A percentile compares a stretch with the other conserved stretches of the same genome.
Conservation (phyloP, 176 grass and related monocot genomes). For the Eragrostis curvula region DNA sequence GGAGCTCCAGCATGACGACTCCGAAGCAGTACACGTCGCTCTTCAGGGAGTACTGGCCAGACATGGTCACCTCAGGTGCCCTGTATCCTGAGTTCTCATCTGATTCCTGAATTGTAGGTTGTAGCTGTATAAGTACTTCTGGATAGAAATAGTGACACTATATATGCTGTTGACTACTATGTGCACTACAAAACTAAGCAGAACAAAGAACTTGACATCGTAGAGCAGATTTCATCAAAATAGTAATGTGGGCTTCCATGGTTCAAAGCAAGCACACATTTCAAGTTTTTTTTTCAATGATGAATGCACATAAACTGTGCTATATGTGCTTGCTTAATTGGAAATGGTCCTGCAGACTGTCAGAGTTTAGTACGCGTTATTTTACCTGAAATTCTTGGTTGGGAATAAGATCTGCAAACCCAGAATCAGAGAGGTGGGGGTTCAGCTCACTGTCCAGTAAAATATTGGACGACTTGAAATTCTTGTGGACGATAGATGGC, state of each 20-base stretch:
- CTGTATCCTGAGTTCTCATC: constrained; percentile 70
- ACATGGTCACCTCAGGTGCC: constrained; percentile 80
- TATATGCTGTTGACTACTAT: no score
- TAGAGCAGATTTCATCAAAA: constrained; percentile 1
- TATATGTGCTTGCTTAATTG: background rate
- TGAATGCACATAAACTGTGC: background rate
- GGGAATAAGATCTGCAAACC: constrained; percentile 65
- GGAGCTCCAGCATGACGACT: constrained; percentile 94
- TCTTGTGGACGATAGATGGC: constrained; percentile 80
- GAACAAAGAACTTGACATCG: background rate
- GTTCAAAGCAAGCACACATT: background rate
- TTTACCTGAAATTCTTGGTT: constrained; percentile 87
- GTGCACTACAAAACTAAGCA: background rate
- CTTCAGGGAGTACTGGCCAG: constrained; percentile 78
- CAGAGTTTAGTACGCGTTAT: background rate
- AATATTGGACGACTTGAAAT: constrained; percentile 94
- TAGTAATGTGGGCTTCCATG: background rate
- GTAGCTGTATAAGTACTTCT: background rate
- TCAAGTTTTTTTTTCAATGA: background rate
- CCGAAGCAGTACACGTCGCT: constrained; percentile 95
- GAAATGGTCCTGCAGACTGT: background rate
- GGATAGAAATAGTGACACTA: background rate
- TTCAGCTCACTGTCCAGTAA: constrained; percentile 80
- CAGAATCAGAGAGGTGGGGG: constrained; percentile 90
- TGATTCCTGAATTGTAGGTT: constrained; percentile 51